Base-by-base conservation (phyloP, 1,139 yeast species). In the Lodderomyces orthopsilosis region DNA sequence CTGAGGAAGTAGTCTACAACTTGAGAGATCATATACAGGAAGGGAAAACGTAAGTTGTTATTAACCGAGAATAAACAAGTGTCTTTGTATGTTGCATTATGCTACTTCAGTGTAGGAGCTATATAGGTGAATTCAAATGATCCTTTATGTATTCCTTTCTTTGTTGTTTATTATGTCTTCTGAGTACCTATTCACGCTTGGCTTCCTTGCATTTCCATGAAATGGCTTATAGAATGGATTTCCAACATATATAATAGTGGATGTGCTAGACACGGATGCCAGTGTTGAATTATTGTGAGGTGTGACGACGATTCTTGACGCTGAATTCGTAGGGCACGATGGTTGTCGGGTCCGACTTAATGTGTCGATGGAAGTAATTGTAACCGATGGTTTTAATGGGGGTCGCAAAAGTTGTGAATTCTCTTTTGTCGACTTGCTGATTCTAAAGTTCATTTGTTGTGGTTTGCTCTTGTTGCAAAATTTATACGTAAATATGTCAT, bases 321-420 rank as follows among this genome's bases (percentile, higher is more conserved):
- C 10, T 7, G 19, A 2, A 6, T 35, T 41, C 8, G 41, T 14
- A 15, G 49, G 41, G 33, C 45, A 37, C 17, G 47, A 32, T 3
- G 4, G 5, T 21, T 40, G 41, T 22, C 41, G 41, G 14, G 49
- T 38, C 3, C 41, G 49, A 13, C 34, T 26, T 17, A 51, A 40
- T 2, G 48, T 46, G 19, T 48, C 49, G 12, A 62, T 56, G 21
- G 65, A 57, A 5, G 63, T 58, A 17, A 61, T 59, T 14, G 62
- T 58, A 13, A 62, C 63, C 6, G 55, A 50, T 2, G 66, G 66
- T 45, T 60, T 60, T 42, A 58, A 44, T 6, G 57, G 54, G 6
- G 52, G 52, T 30, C 47, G 45, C 38, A 40, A 41, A 10, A 26
- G 18, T 2, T 51, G 49, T 2, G 52, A 44, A 4, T 40, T 23